Base-by-base conservation (phyloP, 345 rosid species). In the Ceriops decandra region DNA sequence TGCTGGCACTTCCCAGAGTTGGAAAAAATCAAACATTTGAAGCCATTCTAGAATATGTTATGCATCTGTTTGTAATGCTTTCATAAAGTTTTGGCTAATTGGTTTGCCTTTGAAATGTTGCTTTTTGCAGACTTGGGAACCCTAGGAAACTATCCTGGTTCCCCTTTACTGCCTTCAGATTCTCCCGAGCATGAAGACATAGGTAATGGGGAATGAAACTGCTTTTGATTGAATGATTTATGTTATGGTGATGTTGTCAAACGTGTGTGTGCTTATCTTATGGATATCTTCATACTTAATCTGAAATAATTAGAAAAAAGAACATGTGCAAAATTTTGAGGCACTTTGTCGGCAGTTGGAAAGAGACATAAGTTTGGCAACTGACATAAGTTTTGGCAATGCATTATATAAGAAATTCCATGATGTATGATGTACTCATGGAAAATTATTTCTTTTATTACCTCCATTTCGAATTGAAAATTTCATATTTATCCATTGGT, bases 131-230 rank as follows among this genome's bases (percentile, higher is more conserved):
- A 95, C 82, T 80, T 95, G 72, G 99, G 98, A 28, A 87, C 95
- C 64, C 83, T 95, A 31, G 98, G 85, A 74, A 95, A 95, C 86
- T 90, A 91, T 77, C 90, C 97, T 0, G 89, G 98, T 66, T 95
- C 98, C 15, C 98, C 99, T 1, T 95, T 88, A 81, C 96, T 90
- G 72, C 90, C 88, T 24, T 91, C 99, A 6, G 98, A 91, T 78
- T 95, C 99, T 76, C 89, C 99, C 0, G 97, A 90, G 75, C 90
- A 80, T 56, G 96, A 90, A 24, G 92, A 88, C 79, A 87, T 95
- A 85, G 99, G 99, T 91, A 86, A 73, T 53, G 70, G 32, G 56
- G 20, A 58, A 47, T 32, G 31, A 60, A 38, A 64, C 51, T 49
- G 15, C 56, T 63, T 36, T 70, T 62, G 20, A 33, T 4, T n/a